These are phyloP conservation scores for Apiospora arundinis DNA, from an alignment of 2,329 filamentous ascomycete genomes.

Conservation along the genomic window DNA sequence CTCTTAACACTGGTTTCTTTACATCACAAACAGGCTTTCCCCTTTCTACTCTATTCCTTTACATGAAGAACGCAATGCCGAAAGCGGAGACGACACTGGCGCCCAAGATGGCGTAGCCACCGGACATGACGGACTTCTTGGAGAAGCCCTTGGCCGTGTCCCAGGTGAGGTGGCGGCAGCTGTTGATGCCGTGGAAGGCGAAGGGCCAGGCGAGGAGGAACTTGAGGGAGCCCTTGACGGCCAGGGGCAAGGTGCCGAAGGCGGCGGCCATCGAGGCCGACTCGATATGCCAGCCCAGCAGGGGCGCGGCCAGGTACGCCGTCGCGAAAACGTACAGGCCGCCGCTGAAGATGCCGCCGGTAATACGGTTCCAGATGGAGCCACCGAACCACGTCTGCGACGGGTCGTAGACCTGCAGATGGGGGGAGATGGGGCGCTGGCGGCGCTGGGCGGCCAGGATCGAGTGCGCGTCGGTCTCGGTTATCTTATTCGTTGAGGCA, in stretches of 20 bases:
- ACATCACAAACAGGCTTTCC: neutral
- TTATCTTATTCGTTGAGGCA: constrained; percentile 64
- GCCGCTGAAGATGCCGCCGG: constrained; percentile 75
- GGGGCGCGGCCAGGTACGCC: constrained; percentile 81
- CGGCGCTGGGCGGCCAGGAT: constrained; percentile 84
- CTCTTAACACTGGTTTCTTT: neutral
- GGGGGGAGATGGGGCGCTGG: constrained; percentile 81
- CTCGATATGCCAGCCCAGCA: constrained; percentile 70
- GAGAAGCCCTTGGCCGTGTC: constrained; percentile 59
- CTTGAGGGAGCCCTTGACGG: constrained; percentile 64
- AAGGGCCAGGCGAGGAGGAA: constrained; percentile 65
- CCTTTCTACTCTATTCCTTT: constrained; percentile 30
- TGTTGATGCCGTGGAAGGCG: constrained; percentile 62
- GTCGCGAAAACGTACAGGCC: constrained; percentile 80
- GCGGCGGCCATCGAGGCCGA: constrained; percentile 64
- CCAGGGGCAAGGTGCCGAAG: constrained; percentile 64
- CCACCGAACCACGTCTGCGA: constrained; percentile 85
- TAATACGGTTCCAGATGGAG: constrained; percentile 79
- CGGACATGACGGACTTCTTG: constrained; percentile 52
- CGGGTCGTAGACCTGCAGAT: constrained; percentile 84
- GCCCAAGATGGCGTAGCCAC: constrained; percentile 56
- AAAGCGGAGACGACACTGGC: constrained; percentile 50
- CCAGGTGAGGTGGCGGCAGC: constrained; percentile 60
- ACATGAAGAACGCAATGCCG: constrained; percentile 57
- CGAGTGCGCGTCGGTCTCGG: constrained; percentile 57